Base-by-base conservation (phyloP, 306 rosid genomes). In the Vachellia pachyceras region DNA sequence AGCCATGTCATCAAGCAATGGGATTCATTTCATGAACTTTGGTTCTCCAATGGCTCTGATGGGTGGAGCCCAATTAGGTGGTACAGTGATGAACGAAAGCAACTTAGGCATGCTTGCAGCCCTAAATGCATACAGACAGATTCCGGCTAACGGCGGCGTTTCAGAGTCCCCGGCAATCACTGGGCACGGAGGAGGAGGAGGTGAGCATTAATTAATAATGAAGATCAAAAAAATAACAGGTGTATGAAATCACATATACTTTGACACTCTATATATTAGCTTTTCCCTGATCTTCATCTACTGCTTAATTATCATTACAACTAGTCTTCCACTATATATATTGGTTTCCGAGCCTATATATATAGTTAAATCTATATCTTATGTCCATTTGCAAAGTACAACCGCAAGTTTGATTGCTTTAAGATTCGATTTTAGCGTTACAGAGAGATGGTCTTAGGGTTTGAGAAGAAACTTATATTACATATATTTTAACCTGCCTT, bases 51-150 rank as follows among this genome's bases (percentile, higher is more conserved):
- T 84, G 91, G 77, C 94, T 37, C 65, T 86, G 23, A 50, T 92
- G 84, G 85, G 90, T 4, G 83, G 82, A 44, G 92, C 87, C 39
- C 94, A 85, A 77, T 75, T 87, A 54, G 85, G 91, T 10, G 54
- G 74, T 9, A 35, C 74, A 7, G 15, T 78, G 46, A 61, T 49
- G n/a, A 55, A 76, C 36, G 94, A 90, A 58, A 85, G 78, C 52
- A 91, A 92, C 63, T 80, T 87, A 72, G 97, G 97, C 18, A 66
- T 92, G 82, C 84, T 92, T 12, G 89, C 91, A 0, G 90, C 92
- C 3, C 79, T 90, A 9, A 92, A 91, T 80, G 90, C 89, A 0
- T 85, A 83, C 18, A 36, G 95, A 78, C 90, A 85, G 36, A 78
- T 85, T 73, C 50, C 75, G 3, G 73, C 83, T 15, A 77, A 57